Conservation (phyloP, 805 yeast species). For the Pichia phayaonensis region DNA sequence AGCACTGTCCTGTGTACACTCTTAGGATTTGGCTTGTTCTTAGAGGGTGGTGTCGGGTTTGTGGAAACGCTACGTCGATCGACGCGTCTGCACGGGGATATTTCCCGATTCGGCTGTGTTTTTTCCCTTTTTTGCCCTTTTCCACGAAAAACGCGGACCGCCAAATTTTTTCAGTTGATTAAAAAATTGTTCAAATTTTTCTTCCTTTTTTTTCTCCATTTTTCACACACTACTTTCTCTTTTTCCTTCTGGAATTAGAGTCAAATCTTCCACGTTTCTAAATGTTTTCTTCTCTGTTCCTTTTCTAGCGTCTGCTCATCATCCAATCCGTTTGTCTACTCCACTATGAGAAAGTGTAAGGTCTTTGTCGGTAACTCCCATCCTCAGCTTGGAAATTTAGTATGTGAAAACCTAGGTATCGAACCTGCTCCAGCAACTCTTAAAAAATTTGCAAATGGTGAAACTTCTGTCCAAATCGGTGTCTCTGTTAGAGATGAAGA, state of each 20-base stretch:
- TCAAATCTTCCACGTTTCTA: background rate
- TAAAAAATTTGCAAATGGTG: conserved; percentile 93
- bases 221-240: background rate
- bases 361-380: conserved; percentile 96
- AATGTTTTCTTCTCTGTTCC: background rate
- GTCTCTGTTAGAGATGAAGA: conserved; percentile 95
- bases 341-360: conserved; percentile 86
- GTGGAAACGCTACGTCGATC: no score
- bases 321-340: background rate
- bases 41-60: no score
- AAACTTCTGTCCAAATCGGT: conserved; percentile 92
- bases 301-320: background rate
- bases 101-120: no score
- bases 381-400: conserved; percentile 85
- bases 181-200: no score
- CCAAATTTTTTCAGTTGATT: background rate
- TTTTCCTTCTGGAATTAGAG: background rate
- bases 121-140: no score
- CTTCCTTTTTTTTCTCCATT: background rate
- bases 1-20: no score
- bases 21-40: no score
- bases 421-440: conserved; percentile 90
- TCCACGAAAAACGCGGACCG: background rate
- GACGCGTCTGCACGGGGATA: no score
- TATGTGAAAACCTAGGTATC: conserved; percentile 85